Base-by-base conservation (phyloP, 2,329 filamentous ascomycete genomes). In the Elsinoe necatrix region DNA sequence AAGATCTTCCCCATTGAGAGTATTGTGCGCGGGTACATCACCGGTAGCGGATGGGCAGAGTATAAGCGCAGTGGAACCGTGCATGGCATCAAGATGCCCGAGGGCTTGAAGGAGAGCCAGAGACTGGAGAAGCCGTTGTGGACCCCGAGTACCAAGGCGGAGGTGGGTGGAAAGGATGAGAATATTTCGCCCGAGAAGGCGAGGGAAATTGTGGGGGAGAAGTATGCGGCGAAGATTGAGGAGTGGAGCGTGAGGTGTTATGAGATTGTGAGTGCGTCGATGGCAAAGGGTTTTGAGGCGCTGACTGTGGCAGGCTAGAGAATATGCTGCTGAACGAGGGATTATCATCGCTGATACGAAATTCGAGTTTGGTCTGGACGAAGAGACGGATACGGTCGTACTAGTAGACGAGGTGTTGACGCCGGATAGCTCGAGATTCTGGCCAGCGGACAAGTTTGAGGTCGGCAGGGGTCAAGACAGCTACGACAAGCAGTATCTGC, bases 11-110 rank as follows among this genome's bases (percentile, higher is more conserved):
- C 87, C 21, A 77, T 95, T 61, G 87, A 92, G 72, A 86, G 84
- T 42, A 92, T 92, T 60, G 87, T 95, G n/a, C 83, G 89, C 58
- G 90, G 90, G 63, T 95, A 95, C 74, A 83, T 95, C 68, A 90
- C 90, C 4, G 90, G 90, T 42, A 87, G 83, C 45, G 89, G 87
- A 0, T 95, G 88, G 86, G 78, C 78, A 37, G 89, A 95, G 74
- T 88, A 93, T 74, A 74, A 81, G 67, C 77, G 80, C 62, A 77
- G 73, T 18, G 86, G 87, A 54, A 95, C 89, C 1, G 86, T 95
- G 14, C 88, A 95, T 71, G 88, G 89, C 20, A 84, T 91, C 62
- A 67, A 77, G 14, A 77, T 89, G 62, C 80, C 85, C 1, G 71
- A 76, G 2, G 89, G 87, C 1, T 73, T 95, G 61, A 71, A 78